These are phyloP conservation scores for Aspergillus arachidicola DNA, from an alignment of 2,329 filamentous ascomycete species.

Conservation along the genomic window DNA sequence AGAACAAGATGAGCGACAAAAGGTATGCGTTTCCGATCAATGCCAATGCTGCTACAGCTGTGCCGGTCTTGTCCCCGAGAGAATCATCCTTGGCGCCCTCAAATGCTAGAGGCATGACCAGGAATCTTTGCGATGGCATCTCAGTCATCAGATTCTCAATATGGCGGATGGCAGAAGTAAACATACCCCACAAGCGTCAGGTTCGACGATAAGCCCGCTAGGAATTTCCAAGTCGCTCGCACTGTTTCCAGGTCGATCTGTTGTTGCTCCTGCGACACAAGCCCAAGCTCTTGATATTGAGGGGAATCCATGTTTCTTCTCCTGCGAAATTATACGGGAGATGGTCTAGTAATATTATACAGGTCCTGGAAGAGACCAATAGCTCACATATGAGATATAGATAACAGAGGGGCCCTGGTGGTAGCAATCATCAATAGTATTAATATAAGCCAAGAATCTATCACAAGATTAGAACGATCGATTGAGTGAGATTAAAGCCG, in stretches of 20 bases:
- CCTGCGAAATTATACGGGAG: background rate
- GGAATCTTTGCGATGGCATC: slow-evolving; percentile 24
- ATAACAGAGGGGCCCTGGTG: background rate
- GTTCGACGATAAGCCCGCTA: slow-evolving; percentile 29
- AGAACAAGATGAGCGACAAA: slow-evolving; percentile 28
- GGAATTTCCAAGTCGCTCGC: slow-evolving; percentile 25
- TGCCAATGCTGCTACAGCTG: slow-evolving; percentile 29
- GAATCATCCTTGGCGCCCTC: slow-evolving; percentile 19
- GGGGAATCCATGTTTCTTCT: background rate
- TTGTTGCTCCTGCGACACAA: slow-evolving; percentile 13
- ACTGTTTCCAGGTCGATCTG: slow-evolving; percentile 6
- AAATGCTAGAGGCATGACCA: slow-evolving; percentile 35
- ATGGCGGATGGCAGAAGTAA: background rate
- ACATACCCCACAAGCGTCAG: slow-evolving; percentile 34
- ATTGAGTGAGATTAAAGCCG: background rate
- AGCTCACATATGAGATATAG: background rate
- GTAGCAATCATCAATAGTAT: background rate
- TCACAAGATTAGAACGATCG: background rate
- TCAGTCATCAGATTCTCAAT: background rate
- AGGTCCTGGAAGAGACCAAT: background rate
- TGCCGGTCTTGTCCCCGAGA: slow-evolving; percentile 25
- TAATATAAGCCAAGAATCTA: background rate
- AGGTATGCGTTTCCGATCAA: slow-evolving; percentile 31
- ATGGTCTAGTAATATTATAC: background rate
- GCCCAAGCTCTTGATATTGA: slow-evolving; percentile 17